Evolutionary conservation across 257 asterid genomes (phyloP).

Genomic region (Ophiorrhiza pumila): DNA sequence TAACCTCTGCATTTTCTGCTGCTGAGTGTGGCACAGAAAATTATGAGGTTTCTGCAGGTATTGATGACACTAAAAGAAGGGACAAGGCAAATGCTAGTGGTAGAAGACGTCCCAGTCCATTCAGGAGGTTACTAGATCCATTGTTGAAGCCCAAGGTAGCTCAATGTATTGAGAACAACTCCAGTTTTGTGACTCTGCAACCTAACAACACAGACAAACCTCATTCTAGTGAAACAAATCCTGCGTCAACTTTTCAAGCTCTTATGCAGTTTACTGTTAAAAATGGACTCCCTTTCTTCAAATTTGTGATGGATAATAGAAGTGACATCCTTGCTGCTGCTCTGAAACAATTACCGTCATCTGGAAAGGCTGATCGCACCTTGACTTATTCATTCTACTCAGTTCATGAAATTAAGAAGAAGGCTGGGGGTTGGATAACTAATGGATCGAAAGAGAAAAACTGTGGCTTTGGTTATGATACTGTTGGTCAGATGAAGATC

Average conservation of each 20-base stretch:
- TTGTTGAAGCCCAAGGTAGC: slow-evolving; percentile 50
- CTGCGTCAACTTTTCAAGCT: slow-evolving; percentile 43
- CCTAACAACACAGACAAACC: slow-evolving; percentile 30
- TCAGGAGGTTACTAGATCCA: slow-evolving; percentile 83
- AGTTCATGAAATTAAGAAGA: slow-evolving; percentile 68
- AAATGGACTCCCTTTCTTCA: slow-evolving; percentile 74
- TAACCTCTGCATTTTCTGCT: slow-evolving; percentile 33
- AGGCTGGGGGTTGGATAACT: slow-evolving; percentile 70
- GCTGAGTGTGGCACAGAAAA: slow-evolving; percentile 53
- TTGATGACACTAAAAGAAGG: slow-evolving; percentile 30
- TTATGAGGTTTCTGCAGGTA: slow-evolving; percentile 29
- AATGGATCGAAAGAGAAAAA: slow-evolving; percentile 65
- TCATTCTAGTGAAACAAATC: slow-evolving; percentile 39
- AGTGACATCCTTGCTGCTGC: slow-evolving; percentile 76
- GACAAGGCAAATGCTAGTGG: slow-evolving; percentile 43
- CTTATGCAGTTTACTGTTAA: slow-evolving; percentile 72
- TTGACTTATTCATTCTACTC: slow-evolving; percentile 68
- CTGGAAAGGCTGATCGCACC: slow-evolving; percentile 46
- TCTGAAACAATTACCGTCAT: slow-evolving; percentile 46
- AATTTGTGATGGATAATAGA: slow-evolving; percentile 65
- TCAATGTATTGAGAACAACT: slow-evolving; percentile 18
- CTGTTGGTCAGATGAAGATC: slow-evolving; percentile 72
- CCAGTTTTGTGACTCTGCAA: slow-evolving; percentile 22
- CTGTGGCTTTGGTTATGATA: slow-evolving; percentile 53
- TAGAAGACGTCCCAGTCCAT: slow-evolving; percentile 71